A percentile compares a stretch with the other conserved stretches of the same genome.
These are phyloP conservation scores for Phytophthora melonis DNA, from an alignment of 352 stramenopile species.

Conservation along the genomic window DNA sequence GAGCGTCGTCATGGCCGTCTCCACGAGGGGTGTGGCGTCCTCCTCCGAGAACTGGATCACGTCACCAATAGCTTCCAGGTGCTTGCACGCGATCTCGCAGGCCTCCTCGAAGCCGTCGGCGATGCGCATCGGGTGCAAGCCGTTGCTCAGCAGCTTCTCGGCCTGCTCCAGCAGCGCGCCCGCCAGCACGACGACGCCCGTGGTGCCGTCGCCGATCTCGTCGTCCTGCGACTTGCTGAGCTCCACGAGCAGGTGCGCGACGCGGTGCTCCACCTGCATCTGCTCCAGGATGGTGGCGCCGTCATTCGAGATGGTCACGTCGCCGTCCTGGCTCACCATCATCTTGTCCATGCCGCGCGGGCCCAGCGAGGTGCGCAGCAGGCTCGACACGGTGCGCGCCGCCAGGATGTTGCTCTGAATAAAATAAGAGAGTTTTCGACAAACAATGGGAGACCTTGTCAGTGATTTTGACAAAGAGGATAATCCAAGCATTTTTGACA, in stretches of 20 bases:
- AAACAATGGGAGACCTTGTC: neutral
- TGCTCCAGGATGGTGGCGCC: slow-evolving; percentile 99
- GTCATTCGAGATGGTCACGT: slow-evolving; percentile 99
- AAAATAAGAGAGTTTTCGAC: neutral
- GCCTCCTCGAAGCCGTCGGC: slow-evolving; percentile 99
- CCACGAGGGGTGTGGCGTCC: slow-evolving; percentile 95
- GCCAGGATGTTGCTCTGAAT: slow-evolving; percentile 97
- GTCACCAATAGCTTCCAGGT: slow-evolving; percentile 96
- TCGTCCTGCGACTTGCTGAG: slow-evolving; percentile 99
- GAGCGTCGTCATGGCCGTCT: slow-evolving; percentile 99
- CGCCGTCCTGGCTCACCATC: slow-evolving; percentile 98
- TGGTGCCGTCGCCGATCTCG: slow-evolving; percentile 99
- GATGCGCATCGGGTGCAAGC: slow-evolving; percentile 99
- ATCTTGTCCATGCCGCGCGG: slow-evolving; percentile 99
- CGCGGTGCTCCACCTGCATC: slow-evolving; percentile 99
- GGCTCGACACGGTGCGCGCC: slow-evolving; percentile 96
- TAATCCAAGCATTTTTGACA: no score
- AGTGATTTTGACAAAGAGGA: neutral
- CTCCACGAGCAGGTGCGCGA: slow-evolving; percentile 99
- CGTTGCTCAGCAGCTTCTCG: slow-evolving; percentile 96
- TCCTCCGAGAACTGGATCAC: slow-evolving; percentile 96
- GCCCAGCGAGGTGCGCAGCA: slow-evolving; percentile 98
- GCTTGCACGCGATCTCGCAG: slow-evolving; percentile 96
- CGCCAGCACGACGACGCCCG: slow-evolving; percentile 98
- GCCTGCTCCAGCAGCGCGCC: slow-evolving; percentile 98